These are phyloP conservation scores for Aspergillus unguis DNA, from an alignment of 2,329 filamentous ascomycete species.

Conservation along the genomic window DNA sequence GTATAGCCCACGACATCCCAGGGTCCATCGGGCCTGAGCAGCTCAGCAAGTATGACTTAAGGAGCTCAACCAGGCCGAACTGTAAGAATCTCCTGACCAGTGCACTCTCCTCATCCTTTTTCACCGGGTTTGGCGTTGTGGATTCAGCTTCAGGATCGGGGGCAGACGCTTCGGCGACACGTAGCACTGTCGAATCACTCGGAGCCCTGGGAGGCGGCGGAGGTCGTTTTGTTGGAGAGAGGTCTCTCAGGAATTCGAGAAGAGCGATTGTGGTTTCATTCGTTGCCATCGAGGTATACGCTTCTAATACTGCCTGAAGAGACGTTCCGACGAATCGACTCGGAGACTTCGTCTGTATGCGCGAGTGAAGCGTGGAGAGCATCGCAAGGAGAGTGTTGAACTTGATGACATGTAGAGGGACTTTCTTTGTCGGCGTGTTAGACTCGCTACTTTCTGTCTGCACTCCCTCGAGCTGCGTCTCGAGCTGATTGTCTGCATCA, in stretches of 20 bases:
- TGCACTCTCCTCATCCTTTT: slow-evolving; percentile 44
- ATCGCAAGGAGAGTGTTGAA: slow-evolving; percentile 49
- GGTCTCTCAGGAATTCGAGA: slow-evolving; percentile 55
- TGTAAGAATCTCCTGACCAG: slow-evolving; percentile 57
- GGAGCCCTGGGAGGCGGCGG: slow-evolving; percentile 57
- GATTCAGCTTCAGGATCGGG: slow-evolving; percentile 58
- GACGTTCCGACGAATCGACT: slow-evolving; percentile 64
- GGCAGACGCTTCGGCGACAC: slow-evolving; percentile 36
- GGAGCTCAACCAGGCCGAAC: slow-evolving; percentile 59
- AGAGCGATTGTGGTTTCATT: slow-evolving; percentile 57
- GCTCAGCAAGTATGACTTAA: slow-evolving; percentile 58
- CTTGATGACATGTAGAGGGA: slow-evolving; percentile 30
- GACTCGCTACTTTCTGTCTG: slow-evolving; percentile 20
- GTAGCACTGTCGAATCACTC: slow-evolving; percentile 46
- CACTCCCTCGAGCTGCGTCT: background rate
- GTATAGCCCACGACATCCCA: slow-evolving; percentile 44
- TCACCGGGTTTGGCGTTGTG: slow-evolving; percentile 36
- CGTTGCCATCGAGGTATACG: slow-evolving; percentile 56
- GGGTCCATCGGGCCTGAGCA: slow-evolving; percentile 34
- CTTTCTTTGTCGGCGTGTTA: slow-evolving; percentile 8
- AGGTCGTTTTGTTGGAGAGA: slow-evolving; percentile 57
- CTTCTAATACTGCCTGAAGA: slow-evolving; percentile 58
- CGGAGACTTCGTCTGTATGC: slow-evolving; percentile 62
- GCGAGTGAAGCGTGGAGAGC: slow-evolving; percentile 56
- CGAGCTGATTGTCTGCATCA: slow-evolving; percentile 22